Evolutionary conservation across 2,329 filamentous ascomycete genomes (phyloP), one percentile per base, ranked within the genome.

Genomic region (Dothidotthia symphoricarpi): DNA sequence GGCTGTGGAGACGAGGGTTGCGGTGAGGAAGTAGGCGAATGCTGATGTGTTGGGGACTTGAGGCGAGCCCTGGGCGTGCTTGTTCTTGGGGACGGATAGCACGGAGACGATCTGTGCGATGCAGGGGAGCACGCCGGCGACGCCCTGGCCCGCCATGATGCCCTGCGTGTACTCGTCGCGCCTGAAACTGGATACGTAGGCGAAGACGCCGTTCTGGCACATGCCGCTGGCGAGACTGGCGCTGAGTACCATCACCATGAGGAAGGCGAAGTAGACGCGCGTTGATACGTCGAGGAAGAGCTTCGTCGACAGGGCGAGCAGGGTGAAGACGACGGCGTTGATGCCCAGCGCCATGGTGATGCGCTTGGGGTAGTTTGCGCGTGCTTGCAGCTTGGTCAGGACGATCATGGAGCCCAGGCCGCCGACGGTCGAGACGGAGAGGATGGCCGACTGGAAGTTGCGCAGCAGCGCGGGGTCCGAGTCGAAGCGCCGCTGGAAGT

Each of bases 181-280:
- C 24, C 84, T 88, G 59, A 95, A 97, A 35, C 87, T 84, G 3
- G 86, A 81, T 3, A 88, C 89, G 62, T 90, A 97, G 3, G 93
- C 88, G 64, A 96, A 95, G 9, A 93, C 81, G 13, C 93, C 93
- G 65, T 97, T 97, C 69, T 97, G 93, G 51, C 90, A 86, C 34
- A 96, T 74, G 0, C 86, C 90, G 0, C 89, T 86, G 0, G 88
- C 89, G 60, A 85, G 75, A 49, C 88, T 87, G 0, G 89, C 81
- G n/a, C 74, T 71, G 45, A 86, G 83, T 4, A 96, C 89, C 77
- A 90, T 89, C 45, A 81, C 39, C 64, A 98, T 82, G 36, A 95
- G 68, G 64, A 97, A 95, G 16, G 68, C 76, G 41, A 97, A 85
- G 68, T 97, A 97, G 3, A 71, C 68, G 0, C 69, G 69, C 0